phyloP scores from a whole-genome alignment of 108 stramenopile species.

The Nitzschia sp. region DNA sequence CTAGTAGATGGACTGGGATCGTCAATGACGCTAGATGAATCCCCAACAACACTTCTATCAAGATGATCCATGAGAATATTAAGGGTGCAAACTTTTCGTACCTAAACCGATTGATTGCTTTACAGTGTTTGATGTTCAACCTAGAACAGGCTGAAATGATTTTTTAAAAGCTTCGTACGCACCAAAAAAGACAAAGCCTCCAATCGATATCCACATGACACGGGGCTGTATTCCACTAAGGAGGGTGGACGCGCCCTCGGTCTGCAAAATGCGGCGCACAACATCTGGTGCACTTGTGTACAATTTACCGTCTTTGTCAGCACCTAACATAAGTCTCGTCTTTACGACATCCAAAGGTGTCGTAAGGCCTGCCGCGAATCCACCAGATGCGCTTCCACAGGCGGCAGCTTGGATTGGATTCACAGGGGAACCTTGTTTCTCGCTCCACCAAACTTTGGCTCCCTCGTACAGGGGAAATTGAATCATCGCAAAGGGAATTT shows the following conservation, averaged over 20 bases:
- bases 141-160: constrained; percentile 17
- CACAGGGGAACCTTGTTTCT: constrained; percentile 44
- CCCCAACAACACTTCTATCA: too few species aligned
- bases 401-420: constrained; percentile 73
- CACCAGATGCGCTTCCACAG: constrained; percentile 83
- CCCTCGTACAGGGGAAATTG: constrained; percentile 90
- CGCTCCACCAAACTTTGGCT: constrained; percentile 59
- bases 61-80: too few species aligned
- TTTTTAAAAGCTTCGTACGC: constrained; percentile 83
- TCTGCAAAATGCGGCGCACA: constrained; percentile 41
- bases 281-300: constrained; percentile 74
- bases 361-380: constrained; percentile 82
- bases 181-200: constrained; percentile 99
- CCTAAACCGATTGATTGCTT: too few species aligned
- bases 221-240: constrained; percentile 91
- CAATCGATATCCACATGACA: constrained; percentile 97
- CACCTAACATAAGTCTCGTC: constrained; percentile 86
- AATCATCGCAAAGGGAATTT: constrained; percentile 90
- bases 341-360: constrained; percentile 93
- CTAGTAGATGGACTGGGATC: too few species aligned
- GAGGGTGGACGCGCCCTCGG: constrained; percentile 55
- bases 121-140: constrained; percentile 7
- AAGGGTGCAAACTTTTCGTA: too few species aligned
- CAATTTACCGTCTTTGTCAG: constrained; percentile 62
- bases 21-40: too few species aligned